phyloP scores from a whole-genome alignment of 257 asterid species.

The Ajuga chamaepitys region DNA sequence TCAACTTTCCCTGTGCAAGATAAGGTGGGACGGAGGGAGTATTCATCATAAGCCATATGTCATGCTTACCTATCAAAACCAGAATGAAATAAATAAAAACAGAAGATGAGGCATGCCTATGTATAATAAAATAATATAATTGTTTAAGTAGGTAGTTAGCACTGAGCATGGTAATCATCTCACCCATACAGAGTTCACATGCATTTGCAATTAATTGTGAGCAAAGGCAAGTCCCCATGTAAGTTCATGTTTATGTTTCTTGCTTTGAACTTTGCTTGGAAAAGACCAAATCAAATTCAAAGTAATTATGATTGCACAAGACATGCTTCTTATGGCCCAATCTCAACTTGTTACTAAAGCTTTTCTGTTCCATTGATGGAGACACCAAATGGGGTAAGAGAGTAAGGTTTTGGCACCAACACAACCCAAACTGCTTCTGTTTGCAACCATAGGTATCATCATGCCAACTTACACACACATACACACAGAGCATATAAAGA shows the following conservation, averaged over 20 bases:
- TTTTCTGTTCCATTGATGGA: constrained; percentile 41
- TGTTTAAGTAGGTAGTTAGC: constrained; percentile 65
- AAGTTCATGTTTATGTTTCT: constrained; percentile 26
- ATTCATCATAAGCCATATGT: too few relatives aligned
- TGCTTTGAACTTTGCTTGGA: constrained; percentile 52
- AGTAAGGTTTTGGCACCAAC: constrained; percentile 16
- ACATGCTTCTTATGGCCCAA: constrained; percentile 67
- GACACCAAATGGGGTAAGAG: constrained; percentile 30
- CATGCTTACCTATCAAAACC: constrained; percentile 20
- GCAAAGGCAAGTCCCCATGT: constrained; percentile 54
- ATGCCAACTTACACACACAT: neutral
- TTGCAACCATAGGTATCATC: constrained; percentile 17
- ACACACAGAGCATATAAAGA: neutral
- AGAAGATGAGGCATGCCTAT: constrained; percentile 16
- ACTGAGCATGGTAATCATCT: constrained; percentile 54
- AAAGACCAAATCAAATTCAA: constrained; percentile 58
- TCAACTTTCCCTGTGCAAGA: too few relatives aligned
- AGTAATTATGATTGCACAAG: constrained; percentile 63
- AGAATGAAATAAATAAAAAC: neutral
- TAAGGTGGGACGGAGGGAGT: too few relatives aligned
- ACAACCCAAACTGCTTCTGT: constrained; percentile 11
- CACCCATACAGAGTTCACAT: constrained; percentile 56
- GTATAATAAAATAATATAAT: constrained; percentile 28
- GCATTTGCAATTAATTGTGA: constrained; percentile 49
- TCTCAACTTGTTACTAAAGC: constrained; percentile 67